Evolutionary conservation across 371 early-diverging fungal species (phyloP), one percentile per base, ranked within the genome.

Genomic region (Syncephalastrum monosporum): DNA sequence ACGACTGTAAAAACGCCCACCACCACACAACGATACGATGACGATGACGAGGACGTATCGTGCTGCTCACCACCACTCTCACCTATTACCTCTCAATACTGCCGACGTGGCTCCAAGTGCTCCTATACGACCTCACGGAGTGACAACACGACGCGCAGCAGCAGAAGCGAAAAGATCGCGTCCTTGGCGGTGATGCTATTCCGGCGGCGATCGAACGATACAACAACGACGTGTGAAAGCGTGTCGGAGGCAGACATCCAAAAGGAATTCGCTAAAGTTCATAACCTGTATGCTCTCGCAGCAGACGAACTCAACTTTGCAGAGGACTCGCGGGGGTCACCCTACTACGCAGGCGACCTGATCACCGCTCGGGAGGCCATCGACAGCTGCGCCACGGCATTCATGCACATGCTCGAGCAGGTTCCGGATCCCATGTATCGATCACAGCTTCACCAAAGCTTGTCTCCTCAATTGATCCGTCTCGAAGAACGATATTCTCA

Each of bases 331-430:
- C 65, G 58, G 51, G 74, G 74, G 47, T 73, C 74, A 48, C 59
- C 63, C 10, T 73, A 73, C 50, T 73, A 73, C 50, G 55, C 65
- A 42, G 74, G 74, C 24, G 74, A 73, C 59, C 61, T 58, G n/a
- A 59, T 63, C 13, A 55, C 74, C 14, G 74, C 74, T 29, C 60
- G 64, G 44, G 74, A 73, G 59, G 74, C 74, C 42, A 48, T 73
- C 4, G 60, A 69, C 56, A 54, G 59, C 48, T 74, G 67, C 46
- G 58, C 62, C 13, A 61, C 53, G 41, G 58, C 62, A 19, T 73
- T 62, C 29, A 57, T 67, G 29, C 51, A 63, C 17, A n/a, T 74
- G 16, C 54, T 68, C 24, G 54, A 60, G 42, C 68, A 67, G 16
- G 63, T 48, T 13, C 12, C 53, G 13, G 65, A 64, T 53, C 55